Base-by-base conservation (phyloP, 2,329 filamentous ascomycete genomes). In the Didymellaceae sp. region DNA sequence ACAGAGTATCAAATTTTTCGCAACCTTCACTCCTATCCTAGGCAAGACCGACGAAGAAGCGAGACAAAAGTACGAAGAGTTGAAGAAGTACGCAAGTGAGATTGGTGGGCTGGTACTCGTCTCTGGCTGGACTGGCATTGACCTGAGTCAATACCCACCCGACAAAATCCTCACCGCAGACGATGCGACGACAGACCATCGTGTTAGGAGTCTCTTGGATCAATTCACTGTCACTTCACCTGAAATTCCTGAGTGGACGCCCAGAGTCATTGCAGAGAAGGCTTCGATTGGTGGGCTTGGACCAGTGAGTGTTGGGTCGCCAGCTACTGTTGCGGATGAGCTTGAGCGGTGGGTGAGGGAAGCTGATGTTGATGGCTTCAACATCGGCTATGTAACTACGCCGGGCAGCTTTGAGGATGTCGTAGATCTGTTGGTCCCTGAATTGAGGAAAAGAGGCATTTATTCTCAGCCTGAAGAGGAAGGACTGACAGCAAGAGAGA, bases 311-410 rank as follows among this genome's bases (percentile, higher is more conserved):
- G 50, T 63, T 2, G 59, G 60, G 2, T 55, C 52, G 17, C 72
- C 77, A 0, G 46, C 67, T 20, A 78, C 70, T 1, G 75, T 80
- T 2, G 78, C 77, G 0, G 74, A 80, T 55, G 74, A 77, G 24
- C 54, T 80, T 55, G 74, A 80, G 58, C 58, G 66, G 1, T 80
- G 78, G 77, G 68, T 79, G 0, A 46, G 61, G 1, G 75, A 79
- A 43, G 76, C 74, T 0, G 74, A 75, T 32, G 61, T 90, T 1
- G 87, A 90, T 63, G 87, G 87, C 0, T 91, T 91, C 72, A 91
- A 91, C 64, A 80, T 90, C 67, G 86, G 83, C 1, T 88, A 89
- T 55, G 82, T 72, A 87, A n/a, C 86, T 86, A 61, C 86, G 86
- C 0, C 80, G 83, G 48, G 85, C 84, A 80, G 3, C 0, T 89